These are phyloP conservation scores for Glaciozyma antarctica DNA, from an alignment of 768 basidiomycete genomes.

Conservation along the genomic window DNA sequence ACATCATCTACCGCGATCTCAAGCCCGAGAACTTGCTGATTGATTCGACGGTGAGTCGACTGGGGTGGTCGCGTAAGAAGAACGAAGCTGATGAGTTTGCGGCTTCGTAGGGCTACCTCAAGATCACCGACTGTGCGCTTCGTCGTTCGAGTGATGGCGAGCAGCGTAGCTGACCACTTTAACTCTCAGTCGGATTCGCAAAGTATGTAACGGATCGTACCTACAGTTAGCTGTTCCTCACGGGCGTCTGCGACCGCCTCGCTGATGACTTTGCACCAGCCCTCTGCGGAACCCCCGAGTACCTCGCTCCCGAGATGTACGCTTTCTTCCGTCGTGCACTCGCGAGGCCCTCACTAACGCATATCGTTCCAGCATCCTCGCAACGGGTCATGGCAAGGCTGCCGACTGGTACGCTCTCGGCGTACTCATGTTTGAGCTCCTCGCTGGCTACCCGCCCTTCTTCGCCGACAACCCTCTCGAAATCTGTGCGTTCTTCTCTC, in stretches of 20 bases:
- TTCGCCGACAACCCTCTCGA: constrained; percentile 14
- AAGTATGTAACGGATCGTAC: constrained; percentile 96
- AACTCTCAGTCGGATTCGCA: constrained; percentile 42
- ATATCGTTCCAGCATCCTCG: constrained; percentile 52
- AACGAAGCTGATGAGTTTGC: background rate
- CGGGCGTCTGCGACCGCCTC: too few species aligned
- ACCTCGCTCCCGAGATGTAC: constrained; percentile 85
- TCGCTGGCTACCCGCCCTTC: constrained; percentile 74
- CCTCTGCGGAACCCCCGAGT: constrained; percentile 89
- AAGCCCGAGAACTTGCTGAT: constrained; percentile 98
- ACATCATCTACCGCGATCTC: constrained; percentile 96
- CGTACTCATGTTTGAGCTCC: constrained; percentile 94
- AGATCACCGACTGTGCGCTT: constrained; percentile 84
- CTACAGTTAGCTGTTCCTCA: constrained; percentile 47
- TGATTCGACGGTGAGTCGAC: constrained; percentile 48
- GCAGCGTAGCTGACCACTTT: background rate
- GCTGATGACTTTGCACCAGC: constrained; percentile 36
- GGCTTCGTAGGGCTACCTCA: constrained; percentile 62
- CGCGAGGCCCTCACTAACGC: background rate
- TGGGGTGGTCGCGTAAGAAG: background rate
- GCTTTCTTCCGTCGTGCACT: background rate
- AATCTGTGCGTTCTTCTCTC: background rate
- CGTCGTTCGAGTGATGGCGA: background rate
- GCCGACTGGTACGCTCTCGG: constrained; percentile 99
- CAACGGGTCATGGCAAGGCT: constrained; percentile 93